phyloP scores from a whole-genome alignment of 352 stramenopile species.

The Phytophthora sp. region DNA sequence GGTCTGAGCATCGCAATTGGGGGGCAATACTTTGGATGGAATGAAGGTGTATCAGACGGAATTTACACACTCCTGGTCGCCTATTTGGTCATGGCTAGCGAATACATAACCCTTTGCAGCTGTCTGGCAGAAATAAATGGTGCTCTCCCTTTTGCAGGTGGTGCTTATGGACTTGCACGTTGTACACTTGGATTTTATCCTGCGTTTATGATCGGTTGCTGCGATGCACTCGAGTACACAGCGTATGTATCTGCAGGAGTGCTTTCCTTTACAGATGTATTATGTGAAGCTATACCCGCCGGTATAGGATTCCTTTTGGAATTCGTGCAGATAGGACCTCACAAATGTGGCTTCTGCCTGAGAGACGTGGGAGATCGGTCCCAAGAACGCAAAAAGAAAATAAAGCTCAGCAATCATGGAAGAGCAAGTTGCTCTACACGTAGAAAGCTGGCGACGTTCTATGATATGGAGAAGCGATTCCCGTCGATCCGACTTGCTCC shows the following conservation, averaged over 20 bases:
- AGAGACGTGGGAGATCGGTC: no score
- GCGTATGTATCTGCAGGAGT: no score
- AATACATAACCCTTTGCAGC: slow-evolving; percentile 38
- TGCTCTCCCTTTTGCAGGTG: slow-evolving; percentile 39
- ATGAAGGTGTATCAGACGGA: slow-evolving; percentile 31
- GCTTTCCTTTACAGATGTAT: no score
- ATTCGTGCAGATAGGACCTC: no score
- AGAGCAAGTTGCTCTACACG: not conserved
- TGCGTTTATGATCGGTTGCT: slow-evolving; percentile 44
- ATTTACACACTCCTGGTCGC: slow-evolving; percentile 36
- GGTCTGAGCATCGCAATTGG: slow-evolving; percentile 48
- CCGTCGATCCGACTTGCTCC: no score
- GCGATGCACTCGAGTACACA: not conserved
- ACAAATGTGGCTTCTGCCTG: no score
- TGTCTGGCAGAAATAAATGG: slow-evolving; percentile 42
- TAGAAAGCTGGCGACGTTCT: slow-evolving; percentile 8
- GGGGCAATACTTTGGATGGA: slow-evolving; percentile 50
- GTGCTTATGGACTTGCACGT: slow-evolving; percentile 34
- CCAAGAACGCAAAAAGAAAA: no score
- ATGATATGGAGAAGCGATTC: not conserved
- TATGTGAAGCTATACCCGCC: no score
- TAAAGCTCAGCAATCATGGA: slow-evolving; percentile 18
- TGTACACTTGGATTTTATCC: slow-evolving; percentile 40
- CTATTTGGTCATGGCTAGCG: slow-evolving; percentile 29
- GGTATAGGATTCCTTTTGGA: no score